Percentiles rank a stretch among this genome's conserved stretches.
Evolutionary conservation across 2,329 filamentous ascomycete species (phyloP).

Genomic region (Acrodontium crateriforme): DNA sequence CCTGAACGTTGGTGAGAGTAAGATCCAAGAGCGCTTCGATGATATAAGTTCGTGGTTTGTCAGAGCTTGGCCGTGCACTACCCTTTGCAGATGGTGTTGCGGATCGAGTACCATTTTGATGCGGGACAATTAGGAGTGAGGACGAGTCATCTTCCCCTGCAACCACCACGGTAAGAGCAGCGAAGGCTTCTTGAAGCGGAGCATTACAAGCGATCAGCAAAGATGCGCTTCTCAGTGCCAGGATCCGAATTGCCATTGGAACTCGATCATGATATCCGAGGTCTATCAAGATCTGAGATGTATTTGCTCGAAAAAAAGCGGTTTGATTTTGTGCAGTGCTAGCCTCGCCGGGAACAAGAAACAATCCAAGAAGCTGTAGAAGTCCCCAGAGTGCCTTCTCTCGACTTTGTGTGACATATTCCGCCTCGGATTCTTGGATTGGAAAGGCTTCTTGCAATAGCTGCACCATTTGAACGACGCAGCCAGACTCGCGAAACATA

Average conservation of each 20-base stretch:
- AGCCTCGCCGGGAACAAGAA: slow-evolving; percentile 66
- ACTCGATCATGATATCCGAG: slow-evolving; percentile 65
- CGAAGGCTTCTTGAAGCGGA: slow-evolving; percentile 74
- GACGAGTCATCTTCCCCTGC: neutral
- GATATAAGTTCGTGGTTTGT: slow-evolving; percentile 51
- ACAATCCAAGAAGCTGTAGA: slow-evolving; percentile 72
- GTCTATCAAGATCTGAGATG: slow-evolving; percentile 66
- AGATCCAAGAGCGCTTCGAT: slow-evolving; percentile 86
- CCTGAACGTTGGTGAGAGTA: slow-evolving; percentile 51
- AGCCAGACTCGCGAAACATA: slow-evolving; percentile 81
- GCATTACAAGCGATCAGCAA: slow-evolving; percentile 76
- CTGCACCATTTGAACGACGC: slow-evolving; percentile 55
- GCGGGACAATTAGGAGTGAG: slow-evolving; percentile 12
- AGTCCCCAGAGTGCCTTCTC: slow-evolving; percentile 89
- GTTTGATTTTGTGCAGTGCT: slow-evolving; percentile 73
- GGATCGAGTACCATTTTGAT: slow-evolving; percentile 15
- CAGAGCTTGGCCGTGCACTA: slow-evolving; percentile 15
- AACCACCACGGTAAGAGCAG: slow-evolving; percentile 62
- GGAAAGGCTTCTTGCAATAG: slow-evolving; percentile 44
- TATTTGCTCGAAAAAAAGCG: slow-evolving; percentile 70
- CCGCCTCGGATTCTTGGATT: slow-evolving; percentile 22
- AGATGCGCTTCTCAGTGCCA: slow-evolving; percentile 74
- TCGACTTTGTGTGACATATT: slow-evolving; percentile 39
- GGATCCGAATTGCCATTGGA: slow-evolving; percentile 65
- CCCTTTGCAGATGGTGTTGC: slow-evolving; percentile 11